Base-by-base conservation (phyloP, 305 asterid species). In the Fraxinus albicans region DNA sequence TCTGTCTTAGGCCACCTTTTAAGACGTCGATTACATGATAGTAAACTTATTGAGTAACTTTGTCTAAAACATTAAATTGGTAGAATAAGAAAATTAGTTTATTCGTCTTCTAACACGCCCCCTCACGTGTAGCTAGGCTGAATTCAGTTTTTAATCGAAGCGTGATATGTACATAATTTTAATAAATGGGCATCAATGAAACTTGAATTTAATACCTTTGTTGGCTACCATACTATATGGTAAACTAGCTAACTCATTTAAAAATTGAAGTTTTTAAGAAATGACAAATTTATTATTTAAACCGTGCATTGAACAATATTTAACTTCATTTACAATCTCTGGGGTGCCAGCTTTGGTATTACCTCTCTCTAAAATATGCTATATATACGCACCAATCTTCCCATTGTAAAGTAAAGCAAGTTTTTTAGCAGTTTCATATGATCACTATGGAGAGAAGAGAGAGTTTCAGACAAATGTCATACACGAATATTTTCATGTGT, bases 401-500 rank as follows among this genome's bases (percentile, higher is more conserved):
- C 81, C 81, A 35, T 23, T 19, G 76, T 29, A 47, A 17, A 34
- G 83, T 77, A 44, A 8, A 69, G 25, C 80, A 76, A 44, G 42
- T 44, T 40, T 44, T 29, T 80, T 12, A 77, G 81, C 44, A 34
- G 77, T 72, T 34, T 31, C 7, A 31, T 72, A 70, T 31, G 33
- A 5, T 33, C 21, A 34, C 13, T 15, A 72, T 72, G 27, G 77
- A 72, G 44, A 34, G 77, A 5, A 55, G n/a, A 77, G 55, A 35
- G 76, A 73, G 38, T 58, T 29, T 80, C 12, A 80, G 81, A 84
- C 33, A 82, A 82, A 53, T 78, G 53, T 72, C 77, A 38, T 42
- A 72, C 78, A 82, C 86, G 88, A 81, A 38, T 78, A 27, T 75
- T 4, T 76, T 83, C 85, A 76, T 83, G 73, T 73, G 27, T 25